A percentile compares a stretch with the other conserved stretches of the same genome.
Conservation (phyloP, 2,329 filamentous ascomycete genomes). For the Aspergillus pseudonomiae region DNA sequence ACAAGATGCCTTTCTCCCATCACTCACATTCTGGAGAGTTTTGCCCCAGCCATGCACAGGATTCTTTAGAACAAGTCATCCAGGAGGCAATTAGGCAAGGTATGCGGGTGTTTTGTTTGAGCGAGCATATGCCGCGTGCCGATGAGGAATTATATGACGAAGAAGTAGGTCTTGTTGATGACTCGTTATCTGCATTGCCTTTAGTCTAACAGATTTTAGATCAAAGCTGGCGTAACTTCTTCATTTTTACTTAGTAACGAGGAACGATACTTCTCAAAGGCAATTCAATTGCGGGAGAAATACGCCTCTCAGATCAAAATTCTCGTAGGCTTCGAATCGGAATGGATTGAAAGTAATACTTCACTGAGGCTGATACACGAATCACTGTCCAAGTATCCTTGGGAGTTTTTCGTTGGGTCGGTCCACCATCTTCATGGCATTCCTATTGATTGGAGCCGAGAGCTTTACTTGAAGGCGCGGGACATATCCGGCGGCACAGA, state of each 20-base stretch:
- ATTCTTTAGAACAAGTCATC: neutral
- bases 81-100: neutral
- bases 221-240: neutral
- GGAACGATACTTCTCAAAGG: neutral
- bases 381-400: neutral
- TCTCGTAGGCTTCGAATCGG: neutral
- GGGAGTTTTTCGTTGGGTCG: neutral
- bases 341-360: neutral
- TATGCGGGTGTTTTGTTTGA: neutral
- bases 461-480: neutral
- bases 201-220: neutral
- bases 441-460: neutral
- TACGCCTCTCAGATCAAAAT: neutral
- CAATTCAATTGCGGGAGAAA: neutral
- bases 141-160: neutral
- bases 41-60: neutral
- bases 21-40: neutral
- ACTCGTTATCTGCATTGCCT: neutral
- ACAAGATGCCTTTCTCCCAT: neutral
- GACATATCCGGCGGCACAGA: neutral
- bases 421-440: neutral
- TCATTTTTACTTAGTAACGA: neutral
- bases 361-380: neutral
- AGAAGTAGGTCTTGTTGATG: neutral
- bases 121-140: neutral